Percentiles rank a stretch among this genome's conserved stretches.
Conservation (phyloP, 164 flowering plant species). For the Vitis vinifera region DNA sequence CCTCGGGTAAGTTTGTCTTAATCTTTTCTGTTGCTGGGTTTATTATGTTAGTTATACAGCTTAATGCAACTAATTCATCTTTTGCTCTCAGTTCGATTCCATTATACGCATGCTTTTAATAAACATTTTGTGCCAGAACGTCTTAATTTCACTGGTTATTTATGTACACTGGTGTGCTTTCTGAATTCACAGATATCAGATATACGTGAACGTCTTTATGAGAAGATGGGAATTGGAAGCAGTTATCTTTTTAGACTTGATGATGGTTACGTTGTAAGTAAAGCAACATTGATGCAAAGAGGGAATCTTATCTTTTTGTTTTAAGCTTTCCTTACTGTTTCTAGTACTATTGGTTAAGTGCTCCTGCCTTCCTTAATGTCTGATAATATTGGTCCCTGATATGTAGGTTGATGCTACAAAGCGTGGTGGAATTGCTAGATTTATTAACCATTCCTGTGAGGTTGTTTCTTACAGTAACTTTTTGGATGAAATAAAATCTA, state of each 20-base stretch:
- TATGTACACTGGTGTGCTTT: not conserved
- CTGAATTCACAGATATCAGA: conserved; percentile 71
- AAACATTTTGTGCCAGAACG: not conserved
- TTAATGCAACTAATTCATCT: not conserved
- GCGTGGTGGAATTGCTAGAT: conserved; percentile 98
- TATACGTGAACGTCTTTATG: conserved; percentile 89
- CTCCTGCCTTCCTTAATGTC: not conserved
- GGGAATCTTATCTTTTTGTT: not conserved
- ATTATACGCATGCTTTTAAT: not conserved
- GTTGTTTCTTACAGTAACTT: conserved; percentile 25
- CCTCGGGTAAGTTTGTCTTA: conserved; percentile 55
- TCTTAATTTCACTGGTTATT: not conserved
- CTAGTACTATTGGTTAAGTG: not conserved
- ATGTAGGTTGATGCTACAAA: conserved; percentile 97
- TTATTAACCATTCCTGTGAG: conserved; percentile 99
- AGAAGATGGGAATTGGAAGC: conserved; percentile 99
- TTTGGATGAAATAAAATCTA: not conserved
- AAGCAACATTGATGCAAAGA: not conserved
- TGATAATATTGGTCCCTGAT: not conserved
- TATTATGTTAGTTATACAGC: not conserved
- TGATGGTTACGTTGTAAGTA: conserved; percentile 97
- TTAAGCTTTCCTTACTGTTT: not conserved
- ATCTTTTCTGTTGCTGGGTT: not conserved
- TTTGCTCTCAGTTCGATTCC: not conserved
- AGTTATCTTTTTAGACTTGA: conserved; percentile 97